Evolutionary conservation across 2,329 filamentous ascomycete genomes (phyloP).

Genomic region (Epicoccum sorghinum): DNA sequence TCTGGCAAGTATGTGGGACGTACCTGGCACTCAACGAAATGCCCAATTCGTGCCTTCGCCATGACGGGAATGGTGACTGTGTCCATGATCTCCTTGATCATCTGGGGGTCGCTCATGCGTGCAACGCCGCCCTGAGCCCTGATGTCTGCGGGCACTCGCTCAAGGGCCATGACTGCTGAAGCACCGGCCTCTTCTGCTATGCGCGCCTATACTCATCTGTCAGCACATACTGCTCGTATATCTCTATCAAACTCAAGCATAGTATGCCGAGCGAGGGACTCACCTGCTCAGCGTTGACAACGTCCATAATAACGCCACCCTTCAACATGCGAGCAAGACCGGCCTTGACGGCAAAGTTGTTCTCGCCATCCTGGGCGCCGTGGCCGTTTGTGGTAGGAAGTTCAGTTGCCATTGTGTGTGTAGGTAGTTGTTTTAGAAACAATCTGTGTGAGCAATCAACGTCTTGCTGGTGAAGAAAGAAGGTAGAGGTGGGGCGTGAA

Average conservation of each 20-base stretch:
- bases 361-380: slow-evolving; percentile 52
- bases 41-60: slow-evolving; percentile 97
- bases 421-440: neutral
- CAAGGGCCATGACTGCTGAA: slow-evolving; percentile 96
- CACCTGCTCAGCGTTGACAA: slow-evolving; percentile 85
- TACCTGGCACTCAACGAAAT: slow-evolving; percentile 94
- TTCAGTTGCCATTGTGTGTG: slow-evolving; percentile 52
- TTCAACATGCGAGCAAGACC: slow-evolving; percentile 98
- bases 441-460: neutral
- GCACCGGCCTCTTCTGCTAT: slow-evolving; percentile 98
- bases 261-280: slow-evolving; percentile 3
- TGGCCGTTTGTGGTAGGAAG: slow-evolving; percentile 55
- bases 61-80: slow-evolving; percentile 98
- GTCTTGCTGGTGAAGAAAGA: neutral
- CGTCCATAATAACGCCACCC: slow-evolving; percentile 99
- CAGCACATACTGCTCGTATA: no score
- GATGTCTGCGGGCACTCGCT: slow-evolving; percentile 97
- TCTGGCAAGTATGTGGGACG: slow-evolving; percentile 13
- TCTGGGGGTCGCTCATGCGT: slow-evolving; percentile 91
- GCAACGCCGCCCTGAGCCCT: slow-evolving; percentile 89
- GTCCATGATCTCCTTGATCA: slow-evolving; percentile 95
- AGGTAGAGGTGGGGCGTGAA: neutral
- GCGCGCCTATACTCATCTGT: slow-evolving; percentile 72
- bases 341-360: slow-evolving; percentile 86
- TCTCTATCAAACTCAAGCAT: neutral